A percentile compares a stretch with the other conserved stretches of the same genome.
Evolutionary conservation across 257 asterid species (phyloP).

Genomic region (Forsythia suspensa): DNA sequence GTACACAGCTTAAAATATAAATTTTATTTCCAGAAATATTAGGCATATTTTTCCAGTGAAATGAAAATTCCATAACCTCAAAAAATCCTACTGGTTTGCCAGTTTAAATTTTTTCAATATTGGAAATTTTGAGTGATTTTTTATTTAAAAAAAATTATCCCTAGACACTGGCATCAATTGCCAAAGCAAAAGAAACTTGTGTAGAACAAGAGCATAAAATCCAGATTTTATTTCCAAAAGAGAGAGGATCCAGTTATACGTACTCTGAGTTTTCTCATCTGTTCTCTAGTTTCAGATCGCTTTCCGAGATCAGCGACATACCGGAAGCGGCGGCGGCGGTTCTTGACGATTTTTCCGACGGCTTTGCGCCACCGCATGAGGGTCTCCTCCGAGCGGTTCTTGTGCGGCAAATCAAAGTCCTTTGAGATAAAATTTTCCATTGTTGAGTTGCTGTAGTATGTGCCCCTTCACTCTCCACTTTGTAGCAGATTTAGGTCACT

Average conservation of each 20-base stretch:
- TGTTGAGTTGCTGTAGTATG: background rate
- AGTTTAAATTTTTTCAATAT: background rate
- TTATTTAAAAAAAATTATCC: background rate
- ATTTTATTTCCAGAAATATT: background rate
- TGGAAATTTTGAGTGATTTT: background rate
- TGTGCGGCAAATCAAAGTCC: conserved; percentile 64
- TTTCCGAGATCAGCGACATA: conserved; percentile 73
- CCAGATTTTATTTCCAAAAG: conserved; percentile 8
- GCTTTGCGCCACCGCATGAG: conserved; percentile 70
- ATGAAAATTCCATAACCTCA: background rate
- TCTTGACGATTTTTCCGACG: conserved; percentile 58
- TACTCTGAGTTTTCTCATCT: conserved; percentile 62
- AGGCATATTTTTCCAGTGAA: background rate
- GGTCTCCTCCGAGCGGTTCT: conserved; percentile 59
- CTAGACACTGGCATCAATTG: background rate
- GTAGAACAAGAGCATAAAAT: background rate
- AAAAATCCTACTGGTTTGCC: background rate
- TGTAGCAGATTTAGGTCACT: background rate
- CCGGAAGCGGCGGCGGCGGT: conserved; percentile 77
- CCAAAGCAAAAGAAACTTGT: background rate
- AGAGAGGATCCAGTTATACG: conserved; percentile 22
- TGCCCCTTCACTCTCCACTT: background rate
- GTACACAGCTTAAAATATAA: background rate
- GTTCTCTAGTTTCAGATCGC: conserved; percentile 66
- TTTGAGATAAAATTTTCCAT: conserved; percentile 50